A percentile compares a stretch with the other conserved stretches of the same genome.
phyloP scores from a whole-genome alignment of 441 rosid species.

The Pelargonium cotyledonis region DNA sequence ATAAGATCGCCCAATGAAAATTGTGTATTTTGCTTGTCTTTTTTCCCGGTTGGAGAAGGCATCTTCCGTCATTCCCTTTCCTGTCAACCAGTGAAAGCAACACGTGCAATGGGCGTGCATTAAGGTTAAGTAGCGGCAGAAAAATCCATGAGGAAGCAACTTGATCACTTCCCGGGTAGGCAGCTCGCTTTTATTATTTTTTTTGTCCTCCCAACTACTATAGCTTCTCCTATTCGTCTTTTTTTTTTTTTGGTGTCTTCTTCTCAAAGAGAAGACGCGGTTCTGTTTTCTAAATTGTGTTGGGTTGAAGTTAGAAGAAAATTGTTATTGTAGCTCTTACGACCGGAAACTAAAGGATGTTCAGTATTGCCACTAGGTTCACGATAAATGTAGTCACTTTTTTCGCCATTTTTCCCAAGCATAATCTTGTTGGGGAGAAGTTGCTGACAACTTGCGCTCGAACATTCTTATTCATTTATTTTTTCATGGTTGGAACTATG shows the following conservation, averaged over 20 bases:
- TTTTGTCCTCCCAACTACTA: conserved; percentile 16
- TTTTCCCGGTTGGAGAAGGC: background rate
- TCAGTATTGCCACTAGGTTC: conserved; percentile 46
- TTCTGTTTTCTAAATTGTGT: conserved; percentile 34
- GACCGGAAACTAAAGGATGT: conserved; percentile 36
- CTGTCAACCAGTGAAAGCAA: background rate
- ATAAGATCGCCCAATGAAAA: conserved; percentile 19
- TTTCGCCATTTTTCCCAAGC: background rate
- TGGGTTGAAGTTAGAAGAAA: conserved; percentile 47
- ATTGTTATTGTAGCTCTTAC: conserved; percentile 55
- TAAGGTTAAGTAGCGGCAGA: conserved; percentile 26
- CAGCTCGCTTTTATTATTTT: conserved; percentile 31
- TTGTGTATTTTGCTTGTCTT: conserved; percentile 2
- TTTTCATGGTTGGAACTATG: conserved; percentile 33
- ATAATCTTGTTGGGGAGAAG: conserved; percentile 48
- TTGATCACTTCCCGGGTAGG: conserved; percentile 31
- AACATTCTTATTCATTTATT: conserved; percentile 46
- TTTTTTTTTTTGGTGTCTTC: conserved; percentile 25
- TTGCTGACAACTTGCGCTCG: conserved; percentile 44
- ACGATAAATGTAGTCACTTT: conserved; percentile 32
- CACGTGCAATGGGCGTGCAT: conserved; percentile 17
- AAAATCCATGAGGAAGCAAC: conserved; percentile 39
- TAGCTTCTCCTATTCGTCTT: conserved; percentile 13
- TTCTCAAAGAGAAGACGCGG: conserved; percentile 39
- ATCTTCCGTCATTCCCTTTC: background rate